Conservation (phyloP, 768 basidiomycete species). For the Tulasnella sp. region DNA sequence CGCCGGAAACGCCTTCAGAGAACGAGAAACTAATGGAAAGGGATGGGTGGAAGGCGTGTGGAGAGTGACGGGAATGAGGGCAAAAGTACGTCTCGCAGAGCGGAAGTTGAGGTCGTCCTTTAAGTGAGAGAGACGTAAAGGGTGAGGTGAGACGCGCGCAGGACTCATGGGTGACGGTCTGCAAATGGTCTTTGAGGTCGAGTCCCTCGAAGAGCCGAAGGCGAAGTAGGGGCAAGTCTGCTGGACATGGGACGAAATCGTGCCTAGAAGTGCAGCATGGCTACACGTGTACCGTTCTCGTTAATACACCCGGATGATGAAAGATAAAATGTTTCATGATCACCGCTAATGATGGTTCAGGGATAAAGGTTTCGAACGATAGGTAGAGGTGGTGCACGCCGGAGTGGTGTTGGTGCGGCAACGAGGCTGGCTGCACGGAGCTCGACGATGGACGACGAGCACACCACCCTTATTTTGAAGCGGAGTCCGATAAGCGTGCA, state of each 20-base stretch:
- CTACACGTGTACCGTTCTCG: background rate
- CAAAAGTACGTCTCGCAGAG: conserved; percentile 2
- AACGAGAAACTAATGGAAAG: background rate
- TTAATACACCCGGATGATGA: background rate
- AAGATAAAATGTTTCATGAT: background rate
- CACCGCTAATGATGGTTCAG: background rate
- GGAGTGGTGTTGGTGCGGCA: background rate
- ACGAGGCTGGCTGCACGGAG: conserved; percentile 17
- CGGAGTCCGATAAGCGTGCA: conserved; percentile 12
- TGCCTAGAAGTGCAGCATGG: background rate
- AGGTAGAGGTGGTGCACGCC: background rate
- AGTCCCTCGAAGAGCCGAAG: conserved; percentile 10
- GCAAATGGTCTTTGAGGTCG: conserved; percentile 18
- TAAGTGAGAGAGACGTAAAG: conserved; percentile 21
- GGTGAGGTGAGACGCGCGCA: conserved; percentile 6
- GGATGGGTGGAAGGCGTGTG: background rate
- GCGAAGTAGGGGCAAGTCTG: background rate
- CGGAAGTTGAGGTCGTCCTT: conserved; percentile 13
- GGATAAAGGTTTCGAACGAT: conserved; percentile 11
- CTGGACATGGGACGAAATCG: background rate
- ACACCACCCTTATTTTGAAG: background rate
- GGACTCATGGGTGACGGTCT: conserved; percentile 5
- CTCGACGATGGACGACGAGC: background rate
- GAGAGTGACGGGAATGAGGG: conserved; percentile 10
- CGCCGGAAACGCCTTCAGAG: background rate